Evolutionary conservation across 208 protist species (phyloP), one percentile per base, ranked within the genome.

Genomic region (Sergeia podlipaevii): DNA sequence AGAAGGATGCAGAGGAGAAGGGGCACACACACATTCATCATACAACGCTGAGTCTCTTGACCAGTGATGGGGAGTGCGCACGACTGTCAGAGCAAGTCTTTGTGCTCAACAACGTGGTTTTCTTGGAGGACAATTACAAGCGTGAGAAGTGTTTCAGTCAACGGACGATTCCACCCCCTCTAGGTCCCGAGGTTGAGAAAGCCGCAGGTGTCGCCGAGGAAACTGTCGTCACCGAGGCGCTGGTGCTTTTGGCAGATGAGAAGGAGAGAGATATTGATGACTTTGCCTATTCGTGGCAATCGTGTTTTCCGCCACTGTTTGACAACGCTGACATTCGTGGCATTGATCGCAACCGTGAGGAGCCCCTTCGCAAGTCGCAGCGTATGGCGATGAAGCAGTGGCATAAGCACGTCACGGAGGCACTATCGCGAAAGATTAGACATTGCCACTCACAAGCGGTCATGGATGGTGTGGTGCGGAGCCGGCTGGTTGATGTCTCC

Each of bases 91-190:
- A 60, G 3, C 63, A 84, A 21, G 73, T 91, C 20, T 94, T 94
- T 54, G 60, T 94, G 62, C 50, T 91, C 36, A 94, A 91, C 63
- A 94, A 88, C 61, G 47, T 89, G 3, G 39, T 70, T 26, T 88
- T 94, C 36, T 53, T 94, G 27, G 53, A 68, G 21, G 77, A 89
- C 21, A 86, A 71, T 53, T 94, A 91, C 63, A 50, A 56, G 2
- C 76, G 80, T 8, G 87, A 90, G 47, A 11, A 53, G 18, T 89
- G 80, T 54, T 94, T 94, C 55, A 45, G 58, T 29, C 47, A 45
- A n/a, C 68, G 81, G 10, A 39, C 65, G 7, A 41, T 80, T 28
- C 32, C 30, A 6, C 1, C 18, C 15, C 10, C 39, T 8, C 39
- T 45, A 17, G n/a, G 10, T 7, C 42, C 42, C 8, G 42, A 27